These are phyloP conservation scores for Umbilicus rupestris DNA, from an alignment of 164 flowering plant genomes.

Conservation along the genomic window DNA sequence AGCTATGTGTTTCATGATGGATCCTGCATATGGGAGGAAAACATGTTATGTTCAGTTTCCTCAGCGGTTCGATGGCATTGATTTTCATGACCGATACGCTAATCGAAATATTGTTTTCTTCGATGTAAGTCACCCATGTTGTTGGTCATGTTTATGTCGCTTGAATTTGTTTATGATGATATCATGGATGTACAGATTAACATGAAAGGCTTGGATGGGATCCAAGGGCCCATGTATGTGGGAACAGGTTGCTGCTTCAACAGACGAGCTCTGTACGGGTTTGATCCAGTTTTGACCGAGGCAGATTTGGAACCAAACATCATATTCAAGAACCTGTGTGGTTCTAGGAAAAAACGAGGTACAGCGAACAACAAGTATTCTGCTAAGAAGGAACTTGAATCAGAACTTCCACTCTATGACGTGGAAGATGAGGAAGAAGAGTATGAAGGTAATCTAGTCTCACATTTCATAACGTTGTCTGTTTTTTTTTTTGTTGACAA, in stretches of 20 bases:
- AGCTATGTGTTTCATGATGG: conserved; percentile 99
- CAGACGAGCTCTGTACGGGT: conserved; percentile 92
- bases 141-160: neutral
- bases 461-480: neutral
- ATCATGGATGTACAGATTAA: conserved; percentile 49
- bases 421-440: conserved; percentile 95
- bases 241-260: conserved; percentile 98
- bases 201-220: conserved; percentile 91
- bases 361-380: conserved; percentile 46
- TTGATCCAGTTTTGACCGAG: conserved; percentile 85
- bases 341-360: conserved; percentile 73
- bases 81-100: conserved; percentile 94
- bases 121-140: conserved; percentile 38
- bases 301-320: conserved; percentile 89
- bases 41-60: conserved; percentile 96
- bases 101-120: conserved; percentile 93
- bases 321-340: conserved; percentile 78
- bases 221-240: conserved; percentile 97
- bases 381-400: too few relatives aligned
- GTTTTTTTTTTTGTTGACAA: neutral
- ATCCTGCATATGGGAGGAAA: conserved; percentile 74
- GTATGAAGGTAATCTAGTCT: conserved; percentile 48
- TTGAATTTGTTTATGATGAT: neutral
- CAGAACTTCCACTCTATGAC: conserved; percentile 73
- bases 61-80: conserved; percentile 97